Evolutionary conservation across 2,329 filamentous ascomycete genomes (phyloP).

Genomic region (Fusarium mangiferae): DNA sequence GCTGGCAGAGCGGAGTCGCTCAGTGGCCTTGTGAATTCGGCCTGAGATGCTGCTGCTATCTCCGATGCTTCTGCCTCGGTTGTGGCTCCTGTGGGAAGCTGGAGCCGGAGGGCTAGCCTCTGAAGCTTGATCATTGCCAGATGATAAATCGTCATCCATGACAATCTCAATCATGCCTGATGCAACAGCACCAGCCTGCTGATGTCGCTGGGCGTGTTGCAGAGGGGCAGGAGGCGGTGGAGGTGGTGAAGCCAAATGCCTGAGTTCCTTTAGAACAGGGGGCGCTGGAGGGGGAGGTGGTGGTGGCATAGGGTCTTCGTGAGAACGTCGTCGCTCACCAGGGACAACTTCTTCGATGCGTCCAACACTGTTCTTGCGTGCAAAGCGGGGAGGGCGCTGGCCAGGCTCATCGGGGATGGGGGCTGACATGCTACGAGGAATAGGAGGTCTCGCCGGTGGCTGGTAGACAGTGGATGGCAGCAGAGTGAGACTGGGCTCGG

Average conservation of each 20-base stretch:
- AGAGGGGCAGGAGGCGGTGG: slow-evolving; percentile 71
- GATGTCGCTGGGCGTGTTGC: slow-evolving; percentile 55
- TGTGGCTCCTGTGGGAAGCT: slow-evolving; percentile 60
- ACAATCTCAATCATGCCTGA: slow-evolving; percentile 73
- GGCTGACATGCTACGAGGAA: slow-evolving; percentile 72
- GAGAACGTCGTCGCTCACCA: slow-evolving; percentile 57
- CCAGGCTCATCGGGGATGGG: slow-evolving; percentile 56
- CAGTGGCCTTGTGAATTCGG: slow-evolving; percentile 67
- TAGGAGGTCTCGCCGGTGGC: slow-evolving; percentile 60
- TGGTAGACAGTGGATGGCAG: slow-evolving; percentile 71
- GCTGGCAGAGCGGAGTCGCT: slow-evolving; percentile 69
- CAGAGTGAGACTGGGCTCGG: slow-evolving; percentile 54
- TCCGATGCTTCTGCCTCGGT: slow-evolving; percentile 65
- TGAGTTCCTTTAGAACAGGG: slow-evolving; percentile 69
- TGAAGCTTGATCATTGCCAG: slow-evolving; percentile 33
- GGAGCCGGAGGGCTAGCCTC: slow-evolving; percentile 44
- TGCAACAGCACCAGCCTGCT: slow-evolving; percentile 58
- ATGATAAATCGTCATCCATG: slow-evolving; percentile 67
- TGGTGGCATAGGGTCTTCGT: slow-evolving; percentile 61
- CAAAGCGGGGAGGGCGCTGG: slow-evolving; percentile 38
- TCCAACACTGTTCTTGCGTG: slow-evolving; percentile 50
- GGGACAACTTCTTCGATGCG: slow-evolving; percentile 61
- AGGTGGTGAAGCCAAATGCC: slow-evolving; percentile 69
- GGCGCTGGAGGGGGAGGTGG: slow-evolving; percentile 64
- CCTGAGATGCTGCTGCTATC: slow-evolving; percentile 63